Conservation (phyloP, 345 rosid species). For the Draba incana region DNA sequence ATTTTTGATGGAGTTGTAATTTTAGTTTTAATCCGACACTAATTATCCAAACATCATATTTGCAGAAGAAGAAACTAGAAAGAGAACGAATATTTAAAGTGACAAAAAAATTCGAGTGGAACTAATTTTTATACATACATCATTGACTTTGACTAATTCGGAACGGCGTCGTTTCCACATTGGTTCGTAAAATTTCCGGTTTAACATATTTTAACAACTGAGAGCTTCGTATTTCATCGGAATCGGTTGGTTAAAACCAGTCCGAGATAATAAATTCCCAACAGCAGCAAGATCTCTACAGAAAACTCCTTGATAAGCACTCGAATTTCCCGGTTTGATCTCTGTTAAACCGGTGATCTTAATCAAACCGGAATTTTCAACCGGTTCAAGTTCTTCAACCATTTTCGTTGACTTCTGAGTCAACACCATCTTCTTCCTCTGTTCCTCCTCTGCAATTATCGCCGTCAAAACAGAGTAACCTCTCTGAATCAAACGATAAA, state of each 20-base stretch:
- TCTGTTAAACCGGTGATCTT: constrained; percentile 1
- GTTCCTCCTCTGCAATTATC: constrained; percentile 66
- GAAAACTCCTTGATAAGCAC: constrained; percentile 78
- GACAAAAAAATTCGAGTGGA: constrained; percentile 16
- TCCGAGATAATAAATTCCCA: constrained; percentile 72
- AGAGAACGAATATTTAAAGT: constrained; percentile 21
- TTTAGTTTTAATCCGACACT: constrained; percentile 1
- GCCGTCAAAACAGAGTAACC: constrained; percentile 72
- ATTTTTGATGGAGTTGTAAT: not conserved
- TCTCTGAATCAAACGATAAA: constrained; percentile 83
- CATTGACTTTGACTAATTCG: not conserved
- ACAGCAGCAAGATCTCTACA: constrained; percentile 89
- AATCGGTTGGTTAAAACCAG: constrained; percentile 76
- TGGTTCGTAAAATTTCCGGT: constrained; percentile 20
- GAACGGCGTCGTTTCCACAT: constrained; percentile 16
- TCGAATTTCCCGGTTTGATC: constrained; percentile 33
- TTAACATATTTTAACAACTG: constrained; percentile 57
- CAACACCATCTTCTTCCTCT: constrained; percentile 56
- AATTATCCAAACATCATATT: constrained; percentile 15
- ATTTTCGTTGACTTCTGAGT: constrained; percentile 50
- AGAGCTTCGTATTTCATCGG: constrained; percentile 83
- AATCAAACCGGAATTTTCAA: constrained; percentile 17
- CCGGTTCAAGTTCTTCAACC: constrained; percentile 35
- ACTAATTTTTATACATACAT: constrained; percentile 1
- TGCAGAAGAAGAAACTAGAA: constrained; percentile 2